These are phyloP conservation scores for Podochytrium sp. DNA, from an alignment of 192 early-diverging fungal genomes.

Conservation along the genomic window DNA sequence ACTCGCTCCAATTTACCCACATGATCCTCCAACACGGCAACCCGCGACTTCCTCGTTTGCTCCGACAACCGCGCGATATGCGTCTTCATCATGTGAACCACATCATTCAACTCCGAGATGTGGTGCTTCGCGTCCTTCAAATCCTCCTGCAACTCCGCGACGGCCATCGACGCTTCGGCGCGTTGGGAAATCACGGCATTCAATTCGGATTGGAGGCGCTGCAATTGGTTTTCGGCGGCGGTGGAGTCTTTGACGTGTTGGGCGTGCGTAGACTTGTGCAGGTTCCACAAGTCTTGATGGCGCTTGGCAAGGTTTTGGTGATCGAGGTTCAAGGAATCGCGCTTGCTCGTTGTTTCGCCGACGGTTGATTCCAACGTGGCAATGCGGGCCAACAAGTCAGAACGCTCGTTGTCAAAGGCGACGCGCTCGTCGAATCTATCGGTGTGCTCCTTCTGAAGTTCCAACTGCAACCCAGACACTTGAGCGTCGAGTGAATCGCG, in stretches of 20 bases:
- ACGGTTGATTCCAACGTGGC: background rate
- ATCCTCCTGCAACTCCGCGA: slow-evolving; percentile 11
- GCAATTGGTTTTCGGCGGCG: background rate
- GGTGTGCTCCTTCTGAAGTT: background rate
- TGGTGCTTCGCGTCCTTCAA: background rate
- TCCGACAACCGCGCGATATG: slow-evolving; percentile 19
- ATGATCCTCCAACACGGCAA: slow-evolving; percentile 19
- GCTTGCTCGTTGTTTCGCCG: background rate
- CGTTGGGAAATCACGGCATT: background rate
- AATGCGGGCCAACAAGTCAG: background rate
- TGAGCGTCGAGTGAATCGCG: background rate
- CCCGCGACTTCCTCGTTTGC: background rate
- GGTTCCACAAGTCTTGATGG: background rate
- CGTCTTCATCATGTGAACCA: slow-evolving; percentile 14
- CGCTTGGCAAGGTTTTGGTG: background rate
- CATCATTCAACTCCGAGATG: slow-evolving; percentile 14
- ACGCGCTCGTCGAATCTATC: background rate
- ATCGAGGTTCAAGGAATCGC: background rate
- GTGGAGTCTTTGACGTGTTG: background rate
- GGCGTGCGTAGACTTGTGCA: background rate
- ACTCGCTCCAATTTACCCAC: slow-evolving; percentile 18
- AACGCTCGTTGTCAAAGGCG: background rate
- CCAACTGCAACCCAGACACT: background rate
- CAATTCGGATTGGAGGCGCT: slow-evolving; percentile 19
- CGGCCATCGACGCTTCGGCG: background rate